Conservation (phyloP, 1,139 yeast genomes). For the Kodamaea derodonti region DNA sequence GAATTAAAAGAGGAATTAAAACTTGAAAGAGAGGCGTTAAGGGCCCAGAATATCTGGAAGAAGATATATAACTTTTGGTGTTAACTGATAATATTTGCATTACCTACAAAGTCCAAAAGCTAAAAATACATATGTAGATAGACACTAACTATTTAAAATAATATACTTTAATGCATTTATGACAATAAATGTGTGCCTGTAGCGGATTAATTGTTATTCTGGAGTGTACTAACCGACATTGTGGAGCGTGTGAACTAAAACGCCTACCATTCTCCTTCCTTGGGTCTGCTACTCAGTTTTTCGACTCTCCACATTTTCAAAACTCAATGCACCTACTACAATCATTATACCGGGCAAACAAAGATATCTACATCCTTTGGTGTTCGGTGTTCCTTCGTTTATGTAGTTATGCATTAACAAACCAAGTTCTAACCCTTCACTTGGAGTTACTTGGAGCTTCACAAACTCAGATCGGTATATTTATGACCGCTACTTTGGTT, state of each 20-base stretch:
- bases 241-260: too few species aligned
- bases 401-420: conserved; percentile 77
- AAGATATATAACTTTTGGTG: conserved; percentile 56
- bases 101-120: too few species aligned
- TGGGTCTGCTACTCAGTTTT: too few species aligned
- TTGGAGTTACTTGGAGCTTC: conserved; percentile 53
- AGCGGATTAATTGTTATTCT: too few species aligned
- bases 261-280: too few species aligned
- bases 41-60: conserved; percentile 47
- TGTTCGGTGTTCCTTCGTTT: conserved; percentile 67
- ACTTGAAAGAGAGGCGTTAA: conserved; percentile 51
- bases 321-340: conserved; percentile 22
- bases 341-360: conserved; percentile 25
- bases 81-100: conserved; percentile 18
- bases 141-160: too few species aligned
- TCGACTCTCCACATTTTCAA: too few species aligned
- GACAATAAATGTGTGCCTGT: too few species aligned
- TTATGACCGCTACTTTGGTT: conserved; percentile 76
- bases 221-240: too few species aligned
- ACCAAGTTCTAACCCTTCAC: conserved; percentile 73
- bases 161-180: too few species aligned
- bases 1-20: conserved; percentile 60
- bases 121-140: too few species aligned
- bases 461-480: conserved; percentile 64
- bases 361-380: conserved; percentile 67